Conservation (phyloP, 2,329 filamentous ascomycete species). For the Claviceps sp. region DNA sequence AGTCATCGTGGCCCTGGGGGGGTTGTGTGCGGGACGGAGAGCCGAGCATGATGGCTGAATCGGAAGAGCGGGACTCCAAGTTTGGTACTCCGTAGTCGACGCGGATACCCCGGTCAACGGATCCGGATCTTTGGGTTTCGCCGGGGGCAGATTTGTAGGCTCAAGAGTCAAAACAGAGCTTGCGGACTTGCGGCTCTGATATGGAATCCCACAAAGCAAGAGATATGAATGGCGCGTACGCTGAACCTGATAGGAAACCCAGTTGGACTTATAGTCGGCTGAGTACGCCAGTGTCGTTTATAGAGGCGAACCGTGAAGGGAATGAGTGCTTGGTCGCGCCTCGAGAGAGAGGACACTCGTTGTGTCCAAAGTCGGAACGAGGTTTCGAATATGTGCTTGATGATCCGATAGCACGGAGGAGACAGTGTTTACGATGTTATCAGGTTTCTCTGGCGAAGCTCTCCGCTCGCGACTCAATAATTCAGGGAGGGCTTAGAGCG, state of each 20-base stretch:
- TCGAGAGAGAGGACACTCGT: too few species aligned
- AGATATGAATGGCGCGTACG: background rate
- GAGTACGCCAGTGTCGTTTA: too few species aligned
- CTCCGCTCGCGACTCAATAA: background rate
- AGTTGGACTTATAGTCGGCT: too few species aligned
- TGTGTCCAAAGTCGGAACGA: too few species aligned
- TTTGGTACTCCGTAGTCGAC: conserved; percentile 5
- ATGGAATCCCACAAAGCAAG: too few species aligned
- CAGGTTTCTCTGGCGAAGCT: background rate
- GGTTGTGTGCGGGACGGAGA: conserved; percentile 2
- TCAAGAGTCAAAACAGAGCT: background rate
- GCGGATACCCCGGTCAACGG: conserved; percentile 1
- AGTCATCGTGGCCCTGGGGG: conserved; percentile 6
- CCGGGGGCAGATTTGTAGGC: background rate
- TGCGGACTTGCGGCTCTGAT: too few species aligned
- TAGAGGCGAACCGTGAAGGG: too few species aligned
- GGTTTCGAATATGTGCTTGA: background rate
- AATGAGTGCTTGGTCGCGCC: too few species aligned
- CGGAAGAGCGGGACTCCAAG: conserved; percentile 8
- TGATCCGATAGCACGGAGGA: background rate
- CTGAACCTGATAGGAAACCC: background rate
- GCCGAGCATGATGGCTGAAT: conserved; percentile 13
- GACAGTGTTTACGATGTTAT: background rate
- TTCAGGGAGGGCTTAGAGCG: background rate
- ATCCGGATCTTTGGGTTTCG: background rate